Conservation (phyloP, 2,329 filamentous ascomycete genomes). For the Neofusicoccum umdonicola region DNA sequence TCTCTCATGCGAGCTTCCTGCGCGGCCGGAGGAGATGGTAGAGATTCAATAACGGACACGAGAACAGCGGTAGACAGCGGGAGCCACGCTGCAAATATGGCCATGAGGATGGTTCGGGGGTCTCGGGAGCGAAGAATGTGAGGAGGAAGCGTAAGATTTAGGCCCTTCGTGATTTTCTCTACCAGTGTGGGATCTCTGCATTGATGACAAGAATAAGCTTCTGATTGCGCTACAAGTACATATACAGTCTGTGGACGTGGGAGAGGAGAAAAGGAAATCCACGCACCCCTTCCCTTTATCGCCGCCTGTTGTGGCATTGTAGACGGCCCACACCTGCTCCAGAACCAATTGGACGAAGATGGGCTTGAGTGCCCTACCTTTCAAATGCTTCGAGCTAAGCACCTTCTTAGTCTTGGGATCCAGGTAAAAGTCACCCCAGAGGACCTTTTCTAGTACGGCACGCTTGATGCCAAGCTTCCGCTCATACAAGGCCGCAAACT, state of each 20-base stretch:
- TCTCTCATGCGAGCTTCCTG: constrained; percentile 78
- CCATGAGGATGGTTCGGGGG: constrained; percentile 76
- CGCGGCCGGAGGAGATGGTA: constrained; percentile 78
- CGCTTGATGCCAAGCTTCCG: constrained; percentile 96
- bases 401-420: constrained; percentile 97
- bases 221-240: constrained; percentile 26
- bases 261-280: constrained; percentile 35
- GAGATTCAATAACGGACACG: constrained; percentile 88
- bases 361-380: constrained; percentile 85
- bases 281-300: constrained; percentile 76
- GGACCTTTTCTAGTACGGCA: constrained; percentile 80
- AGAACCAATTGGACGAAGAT: constrained; percentile 97
- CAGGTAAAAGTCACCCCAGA: constrained; percentile 96
- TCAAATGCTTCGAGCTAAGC: constrained; percentile 84
- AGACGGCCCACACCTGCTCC: constrained; percentile 94
- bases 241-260: constrained; percentile 18
- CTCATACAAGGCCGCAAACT: constrained; percentile 91
- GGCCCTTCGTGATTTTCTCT: constrained; percentile 92
- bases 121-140: constrained; percentile 83
- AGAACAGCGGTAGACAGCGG: constrained; percentile 88
- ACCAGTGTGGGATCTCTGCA: constrained; percentile 71
- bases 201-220: constrained; percentile 37
- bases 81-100: constrained; percentile 86
- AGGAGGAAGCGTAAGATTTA: constrained; percentile 79
- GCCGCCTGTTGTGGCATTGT: constrained; percentile 82